phyloP scores from a whole-genome alignment of 2,329 filamentous ascomycete genomes.

The Trichoderma harzianum region DNA sequence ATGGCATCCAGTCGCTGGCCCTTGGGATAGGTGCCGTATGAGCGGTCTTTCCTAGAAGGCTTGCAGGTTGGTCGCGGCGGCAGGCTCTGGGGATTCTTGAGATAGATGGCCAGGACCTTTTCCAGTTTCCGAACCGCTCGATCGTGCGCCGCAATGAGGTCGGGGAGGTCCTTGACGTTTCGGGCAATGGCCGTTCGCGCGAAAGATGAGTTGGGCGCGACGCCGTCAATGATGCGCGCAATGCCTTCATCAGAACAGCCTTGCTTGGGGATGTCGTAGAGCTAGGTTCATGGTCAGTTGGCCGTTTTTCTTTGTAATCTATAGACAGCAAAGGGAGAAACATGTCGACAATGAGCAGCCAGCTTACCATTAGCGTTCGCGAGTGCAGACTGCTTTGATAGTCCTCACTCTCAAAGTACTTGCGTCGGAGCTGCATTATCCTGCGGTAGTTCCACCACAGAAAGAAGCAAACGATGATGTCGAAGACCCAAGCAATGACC shows the following conservation, averaged over 20 bases:
- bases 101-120: conserved; percentile 78
- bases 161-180: conserved; percentile 86
- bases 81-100: conserved; percentile 79
- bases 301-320: not conserved
- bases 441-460: conserved; percentile 88
- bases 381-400: conserved; percentile 87
- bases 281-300: conserved; percentile 32
- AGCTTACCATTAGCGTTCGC: conserved; percentile 59
- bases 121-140: conserved; percentile 79
- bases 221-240: conserved; percentile 73
- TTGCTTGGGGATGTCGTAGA: conserved; percentile 80
- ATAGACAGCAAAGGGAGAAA: not conserved
- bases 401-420: conserved; percentile 80
- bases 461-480: conserved; percentile 73
- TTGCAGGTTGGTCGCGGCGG: conserved; percentile 76
- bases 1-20: conserved; percentile 87
- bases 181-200: conserved; percentile 80
- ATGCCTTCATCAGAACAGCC: conserved; percentile 82
- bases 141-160: conserved; percentile 80
- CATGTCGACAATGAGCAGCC: not conserved
- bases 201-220: conserved; percentile 74
- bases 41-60: conserved; percentile 75
- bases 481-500: conserved; percentile 61
- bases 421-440: conserved; percentile 65
- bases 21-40: conserved; percentile 59